phyloP scores from a whole-genome alignment of 495 filamentous ascomycete genomes.

The Trypethelium eluteriae region DNA sequence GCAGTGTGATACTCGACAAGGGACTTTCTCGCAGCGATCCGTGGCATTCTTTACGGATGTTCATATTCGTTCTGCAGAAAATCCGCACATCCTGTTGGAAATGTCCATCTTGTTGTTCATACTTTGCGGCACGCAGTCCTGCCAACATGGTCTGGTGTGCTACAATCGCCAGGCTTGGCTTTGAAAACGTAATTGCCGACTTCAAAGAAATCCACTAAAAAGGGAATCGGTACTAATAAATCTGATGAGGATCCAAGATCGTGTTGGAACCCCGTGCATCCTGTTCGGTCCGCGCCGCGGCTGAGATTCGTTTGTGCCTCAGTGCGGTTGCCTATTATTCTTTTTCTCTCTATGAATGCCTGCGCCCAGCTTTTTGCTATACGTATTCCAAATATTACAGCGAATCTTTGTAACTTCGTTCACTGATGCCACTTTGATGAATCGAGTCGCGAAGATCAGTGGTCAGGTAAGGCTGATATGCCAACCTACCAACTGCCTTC shows the following conservation, averaged over 20 bases:
- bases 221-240: neutral
- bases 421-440: neutral
- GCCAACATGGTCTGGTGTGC: no score
- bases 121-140: no score
- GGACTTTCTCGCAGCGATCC: neutral
- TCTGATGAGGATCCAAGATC: neutral
- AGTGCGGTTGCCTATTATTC: no score
- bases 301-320: neutral
- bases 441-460: neutral
- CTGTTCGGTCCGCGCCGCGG: conserved; percentile 1
- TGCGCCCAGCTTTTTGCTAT: no score
- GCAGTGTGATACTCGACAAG: neutral
- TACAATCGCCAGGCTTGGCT: no score
- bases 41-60: no score
- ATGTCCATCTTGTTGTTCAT: no score
- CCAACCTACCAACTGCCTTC: neutral
- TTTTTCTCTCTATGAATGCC: no score
- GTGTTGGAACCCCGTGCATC: neutral
- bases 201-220: neutral
- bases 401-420: neutral
- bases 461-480: neutral
- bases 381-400: neutral
- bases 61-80: no score
- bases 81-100: no score
- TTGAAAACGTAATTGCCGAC: neutral